Evolutionary conservation across 768 basidiomycete genomes (phyloP), one percentile per base, ranked within the genome.

Genomic region (Auriculariales sp.): DNA sequence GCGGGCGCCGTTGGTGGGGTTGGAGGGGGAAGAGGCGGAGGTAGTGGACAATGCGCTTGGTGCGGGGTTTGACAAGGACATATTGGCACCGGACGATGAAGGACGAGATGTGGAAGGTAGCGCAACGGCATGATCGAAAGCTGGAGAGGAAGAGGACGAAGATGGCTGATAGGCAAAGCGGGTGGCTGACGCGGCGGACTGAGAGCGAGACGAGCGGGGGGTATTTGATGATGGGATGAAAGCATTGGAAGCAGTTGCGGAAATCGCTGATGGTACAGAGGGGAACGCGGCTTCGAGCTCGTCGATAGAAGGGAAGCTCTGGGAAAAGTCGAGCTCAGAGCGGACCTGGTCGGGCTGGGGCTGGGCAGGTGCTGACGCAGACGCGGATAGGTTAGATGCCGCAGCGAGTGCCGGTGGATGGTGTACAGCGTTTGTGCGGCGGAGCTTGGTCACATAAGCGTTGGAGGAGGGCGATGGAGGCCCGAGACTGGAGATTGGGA

Each of bases 401-500:
- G 68, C 7, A 62, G 52, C 50, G 61, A 67, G 31, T 60, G 55
- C 52, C 61, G 60, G 28, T 64, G 73, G 32, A 49, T 25, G 10
- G 35, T 29, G 27, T 31, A 15, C 25, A 53, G 34, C 19, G 49
- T 30, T 27, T 25, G 9, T 6, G 31, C 28, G 46, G 32, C 27
- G 52, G 36, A 31, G 34, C 34, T 17, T 45, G 50, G 29, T 27
- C 3, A 79, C 78, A 9, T 79, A 78, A 14, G 77, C 71, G 1
- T 81, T 81, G 7, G 83, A 79, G 2, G 75, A 70, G 3, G 84
- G 85, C 1, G 86, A 86, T 3, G 86, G 81, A 29, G 85, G 83
- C 2, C 83, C 85, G 15, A 89, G 67, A 28, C 75, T 75, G 3
- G 83, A 81, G 2, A 79, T 73, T 0, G 81, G 75, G 9, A 89